Evolutionary conservation across 352 stramenopile species (phyloP).

Genomic region (Globisporangium spiculum): DNA sequence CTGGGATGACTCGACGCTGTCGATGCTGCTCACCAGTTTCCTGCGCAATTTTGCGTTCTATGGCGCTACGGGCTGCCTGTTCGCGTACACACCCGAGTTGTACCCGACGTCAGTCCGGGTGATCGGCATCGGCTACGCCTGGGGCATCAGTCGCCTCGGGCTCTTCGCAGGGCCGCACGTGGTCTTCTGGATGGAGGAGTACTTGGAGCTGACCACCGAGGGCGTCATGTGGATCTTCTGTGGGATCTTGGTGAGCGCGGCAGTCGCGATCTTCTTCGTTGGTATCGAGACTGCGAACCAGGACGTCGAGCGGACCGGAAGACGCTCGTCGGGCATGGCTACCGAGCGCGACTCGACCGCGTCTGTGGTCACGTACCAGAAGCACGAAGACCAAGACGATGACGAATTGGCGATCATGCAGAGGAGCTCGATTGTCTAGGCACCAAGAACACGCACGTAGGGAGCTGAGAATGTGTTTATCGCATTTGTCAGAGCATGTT

Average conservation of each 20-base stretch:
- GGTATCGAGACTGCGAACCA: not conserved
- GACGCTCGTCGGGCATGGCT: not conserved
- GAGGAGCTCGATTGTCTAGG: not conserved
- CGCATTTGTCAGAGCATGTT: too few relatives aligned
- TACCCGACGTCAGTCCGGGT: conserved; percentile 21
- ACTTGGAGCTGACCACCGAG: not conserved
- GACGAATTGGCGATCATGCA: not conserved
- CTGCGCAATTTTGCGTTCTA: not conserved
- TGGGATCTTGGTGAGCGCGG: not conserved
- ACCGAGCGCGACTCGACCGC: not conserved
- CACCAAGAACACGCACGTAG: too few relatives aligned
- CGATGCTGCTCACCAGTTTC: conserved; percentile 1
- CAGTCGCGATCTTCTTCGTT: not conserved
- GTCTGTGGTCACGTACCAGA: not conserved
- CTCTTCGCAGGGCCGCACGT: conserved; percentile 17
- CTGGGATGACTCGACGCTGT: conserved; percentile 19
- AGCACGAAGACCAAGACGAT: not conserved
- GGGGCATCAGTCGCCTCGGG: conserved; percentile 17
- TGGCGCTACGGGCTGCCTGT: not conserved
- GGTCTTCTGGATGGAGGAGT: not conserved
- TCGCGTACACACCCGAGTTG: conserved; percentile 4
- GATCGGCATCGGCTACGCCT: conserved; percentile 19
- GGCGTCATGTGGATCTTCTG: not conserved
- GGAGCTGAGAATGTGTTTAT: too few relatives aligned
- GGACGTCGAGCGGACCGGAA: not conserved